Evolutionary conservation across 208 protist species (phyloP).

Genomic region (Trypanosoma boissoni): DNA sequence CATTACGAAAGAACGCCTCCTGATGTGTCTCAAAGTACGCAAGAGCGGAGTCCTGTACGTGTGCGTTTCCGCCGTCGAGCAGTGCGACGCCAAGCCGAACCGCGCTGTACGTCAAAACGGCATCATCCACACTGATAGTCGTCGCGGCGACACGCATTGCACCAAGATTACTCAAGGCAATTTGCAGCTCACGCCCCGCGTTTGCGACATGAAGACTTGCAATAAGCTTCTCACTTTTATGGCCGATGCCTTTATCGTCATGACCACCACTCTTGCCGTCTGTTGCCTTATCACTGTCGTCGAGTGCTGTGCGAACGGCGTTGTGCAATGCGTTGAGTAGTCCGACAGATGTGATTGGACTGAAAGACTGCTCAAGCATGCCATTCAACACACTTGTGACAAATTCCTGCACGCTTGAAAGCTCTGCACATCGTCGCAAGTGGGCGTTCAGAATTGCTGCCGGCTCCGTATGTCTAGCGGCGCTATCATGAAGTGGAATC

Average conservation of each 20-base stretch:
- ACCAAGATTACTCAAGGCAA: slow-evolving; percentile 55
- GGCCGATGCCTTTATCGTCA: neutral
- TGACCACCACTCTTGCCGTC: neutral
- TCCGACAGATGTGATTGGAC: slow-evolving; percentile 56
- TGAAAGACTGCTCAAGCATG: slow-evolving; percentile 46
- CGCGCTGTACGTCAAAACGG: slow-evolving; percentile 61
- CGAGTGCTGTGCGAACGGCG: slow-evolving; percentile 42
- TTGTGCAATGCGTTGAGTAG: slow-evolving; percentile 69
- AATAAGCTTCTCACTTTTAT: slow-evolving; percentile 12
- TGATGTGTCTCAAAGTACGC: slow-evolving; percentile 62
- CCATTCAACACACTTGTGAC: slow-evolving; percentile 39
- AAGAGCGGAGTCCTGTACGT: slow-evolving; percentile 57
- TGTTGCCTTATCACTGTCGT: neutral
- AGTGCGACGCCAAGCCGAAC: slow-evolving; percentile 56
- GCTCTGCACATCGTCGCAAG: slow-evolving; percentile 28
- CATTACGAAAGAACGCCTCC: slow-evolving; percentile 74
- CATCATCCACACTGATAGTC: slow-evolving; percentile 49
- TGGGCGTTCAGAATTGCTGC: slow-evolving; percentile 38
- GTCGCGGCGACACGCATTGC: slow-evolving; percentile 48
- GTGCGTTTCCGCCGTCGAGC: slow-evolving; percentile 73
- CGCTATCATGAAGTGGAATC: slow-evolving; percentile 31
- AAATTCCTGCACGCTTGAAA: slow-evolving; percentile 30
- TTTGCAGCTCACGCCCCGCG: slow-evolving; percentile 46
- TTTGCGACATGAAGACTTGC: too few relatives aligned
- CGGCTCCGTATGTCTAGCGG: slow-evolving; percentile 23